Evolutionary conservation across 2,329 filamentous ascomycete genomes (phyloP).

Genomic region (Aureobasidium pullulans): DNA sequence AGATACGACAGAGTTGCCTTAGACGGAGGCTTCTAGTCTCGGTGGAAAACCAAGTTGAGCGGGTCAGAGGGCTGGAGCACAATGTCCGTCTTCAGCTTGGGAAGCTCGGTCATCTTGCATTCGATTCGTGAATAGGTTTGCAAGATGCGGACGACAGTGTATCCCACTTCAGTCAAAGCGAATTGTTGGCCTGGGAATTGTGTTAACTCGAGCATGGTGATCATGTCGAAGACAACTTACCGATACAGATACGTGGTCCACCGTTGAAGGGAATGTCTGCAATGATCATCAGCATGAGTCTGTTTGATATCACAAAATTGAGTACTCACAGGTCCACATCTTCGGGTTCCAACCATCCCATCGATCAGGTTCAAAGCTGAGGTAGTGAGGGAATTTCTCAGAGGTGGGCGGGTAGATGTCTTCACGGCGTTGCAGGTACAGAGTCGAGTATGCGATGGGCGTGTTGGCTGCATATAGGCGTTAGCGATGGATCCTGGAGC

Average conservation of each 20-base stretch:
- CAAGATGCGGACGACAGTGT: conserved; percentile 40
- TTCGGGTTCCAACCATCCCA: conserved; percentile 45
- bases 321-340: conserved; percentile 35
- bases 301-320: not conserved
- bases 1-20: not conserved
- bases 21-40: not conserved
- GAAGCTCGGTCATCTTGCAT: conserved; percentile 30
- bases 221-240: not conserved
- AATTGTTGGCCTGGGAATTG: conserved; percentile 38
- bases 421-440: conserved; percentile 42
- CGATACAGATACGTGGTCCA: conserved; percentile 42
- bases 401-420: conserved; percentile 41
- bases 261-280: conserved; percentile 40
- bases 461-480: conserved; percentile 28
- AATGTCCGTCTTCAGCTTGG: conserved; percentile 40
- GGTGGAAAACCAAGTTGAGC: not conserved
- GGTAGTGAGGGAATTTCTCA: conserved; percentile 32
- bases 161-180: conserved; percentile 44
- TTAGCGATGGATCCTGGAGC: not conserved
- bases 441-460: conserved; percentile 39
- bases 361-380: conserved; percentile 41
- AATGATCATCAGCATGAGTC: not conserved
- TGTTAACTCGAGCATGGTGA: not conserved
- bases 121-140: conserved; percentile 38
- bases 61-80: conserved; percentile 38